Conservation (phyloP, 176 grass and related monocot genomes). For the Phragmites australis region DNA sequence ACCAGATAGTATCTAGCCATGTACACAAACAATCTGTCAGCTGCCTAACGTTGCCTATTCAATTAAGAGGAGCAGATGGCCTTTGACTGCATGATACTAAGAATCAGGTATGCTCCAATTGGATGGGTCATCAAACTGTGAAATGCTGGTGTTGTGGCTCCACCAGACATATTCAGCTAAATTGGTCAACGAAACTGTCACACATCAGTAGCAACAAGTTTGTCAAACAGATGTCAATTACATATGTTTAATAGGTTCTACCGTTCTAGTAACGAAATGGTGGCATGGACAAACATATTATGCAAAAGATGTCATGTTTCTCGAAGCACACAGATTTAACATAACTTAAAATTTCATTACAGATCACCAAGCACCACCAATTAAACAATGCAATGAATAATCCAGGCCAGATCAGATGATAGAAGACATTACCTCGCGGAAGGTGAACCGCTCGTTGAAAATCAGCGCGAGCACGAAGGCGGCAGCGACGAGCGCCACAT, state of each 20-base stretch:
- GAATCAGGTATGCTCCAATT: neutral
- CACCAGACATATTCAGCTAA: neutral
- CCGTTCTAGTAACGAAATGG: neutral
- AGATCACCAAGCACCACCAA: neutral
- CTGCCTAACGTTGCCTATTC: neutral
- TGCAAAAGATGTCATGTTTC: neutral
- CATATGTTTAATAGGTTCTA: neutral
- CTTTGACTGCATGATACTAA: neutral
- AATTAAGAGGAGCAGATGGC: neutral
- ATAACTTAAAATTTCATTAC: neutral
- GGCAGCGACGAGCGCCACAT: constrained; percentile 41
- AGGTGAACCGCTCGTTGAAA: constrained; percentile 78
- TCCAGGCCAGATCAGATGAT: neutral
- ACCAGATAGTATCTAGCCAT: neutral
- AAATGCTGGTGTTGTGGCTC: neutral
- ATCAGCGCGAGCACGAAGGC: constrained; percentile 60
- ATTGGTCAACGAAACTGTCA: neutral
- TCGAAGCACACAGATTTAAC: neutral
- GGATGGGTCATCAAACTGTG: neutral
- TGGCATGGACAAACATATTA: neutral
- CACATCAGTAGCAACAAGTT: neutral
- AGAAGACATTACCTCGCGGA: constrained; percentile 63
- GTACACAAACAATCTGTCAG: neutral
- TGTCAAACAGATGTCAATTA: neutral
- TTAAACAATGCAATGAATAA: neutral